Conservation (phyloP, 1,284 basidiomycete genomes). For the Serendipita sp. region DNA sequence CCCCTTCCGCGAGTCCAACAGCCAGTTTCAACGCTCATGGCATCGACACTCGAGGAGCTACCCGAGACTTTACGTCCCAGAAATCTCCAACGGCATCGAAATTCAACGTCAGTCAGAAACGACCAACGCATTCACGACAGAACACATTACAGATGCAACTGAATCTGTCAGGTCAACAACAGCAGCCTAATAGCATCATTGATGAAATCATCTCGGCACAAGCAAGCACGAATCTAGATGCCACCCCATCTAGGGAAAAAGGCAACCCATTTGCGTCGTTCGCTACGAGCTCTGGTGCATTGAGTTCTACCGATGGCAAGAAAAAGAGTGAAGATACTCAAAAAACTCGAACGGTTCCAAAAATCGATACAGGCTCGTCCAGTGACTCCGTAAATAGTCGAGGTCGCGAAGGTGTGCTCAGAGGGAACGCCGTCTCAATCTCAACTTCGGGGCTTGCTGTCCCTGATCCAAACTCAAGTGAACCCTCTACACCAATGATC, state of each 20-base stretch:
- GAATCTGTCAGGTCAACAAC: background rate
- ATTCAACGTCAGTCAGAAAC: background rate
- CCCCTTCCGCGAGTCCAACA: background rate
- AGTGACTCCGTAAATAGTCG: background rate
- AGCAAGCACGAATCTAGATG: background rate
- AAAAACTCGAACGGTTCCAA: background rate
- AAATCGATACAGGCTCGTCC: background rate
- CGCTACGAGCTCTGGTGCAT: background rate
- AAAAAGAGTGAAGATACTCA: background rate
- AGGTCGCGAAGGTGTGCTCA: background rate
- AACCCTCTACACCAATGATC: background rate
- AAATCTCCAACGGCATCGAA: conserved; percentile 7
- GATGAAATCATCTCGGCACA: conserved; percentile 41
- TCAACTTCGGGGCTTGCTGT: background rate
- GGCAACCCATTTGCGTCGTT: conserved; percentile 27
- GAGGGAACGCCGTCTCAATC: background rate
- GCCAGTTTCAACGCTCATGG: background rate
- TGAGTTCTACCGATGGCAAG: background rate
- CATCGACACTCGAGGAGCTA: background rate
- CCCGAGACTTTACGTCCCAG: background rate
- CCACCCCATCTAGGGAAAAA: background rate
- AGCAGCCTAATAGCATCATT: conserved; percentile 44
- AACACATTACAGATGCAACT: background rate
- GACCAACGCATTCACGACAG: background rate
- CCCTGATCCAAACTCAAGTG: background rate